phyloP scores from a whole-genome alignment of 805 yeast genomes.

The Ogataea pilisensis region DNA sequence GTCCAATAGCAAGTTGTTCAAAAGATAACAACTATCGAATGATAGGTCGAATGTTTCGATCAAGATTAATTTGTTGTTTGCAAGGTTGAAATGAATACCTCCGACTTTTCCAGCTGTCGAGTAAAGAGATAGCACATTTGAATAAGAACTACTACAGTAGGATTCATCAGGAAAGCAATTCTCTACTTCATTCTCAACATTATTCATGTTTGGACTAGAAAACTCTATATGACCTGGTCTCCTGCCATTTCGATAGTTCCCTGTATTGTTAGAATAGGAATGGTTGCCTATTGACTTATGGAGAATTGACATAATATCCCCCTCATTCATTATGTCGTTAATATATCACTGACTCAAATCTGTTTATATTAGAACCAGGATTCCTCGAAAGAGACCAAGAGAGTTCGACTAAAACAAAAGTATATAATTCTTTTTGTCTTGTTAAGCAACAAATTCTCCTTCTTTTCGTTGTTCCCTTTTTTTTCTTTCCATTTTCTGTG shows the following conservation, averaged over 20 bases:
- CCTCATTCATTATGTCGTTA: neutral
- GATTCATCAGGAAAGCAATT: neutral
- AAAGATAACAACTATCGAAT: neutral
- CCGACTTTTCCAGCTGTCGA: neutral
- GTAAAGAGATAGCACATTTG: neutral
- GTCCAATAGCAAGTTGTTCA: constrained; percentile 1
- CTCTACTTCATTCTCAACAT: neutral
- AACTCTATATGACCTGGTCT: too few relatives aligned
- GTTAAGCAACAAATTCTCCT: too few relatives aligned
- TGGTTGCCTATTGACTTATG: constrained; percentile 1
- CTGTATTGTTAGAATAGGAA: neutral
- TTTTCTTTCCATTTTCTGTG: neutral
- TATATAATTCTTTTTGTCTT: too few relatives aligned
- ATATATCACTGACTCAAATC: too few relatives aligned
- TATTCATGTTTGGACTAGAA: too few relatives aligned
- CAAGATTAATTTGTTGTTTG: neutral
- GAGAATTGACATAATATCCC: neutral
- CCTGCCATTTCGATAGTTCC: neutral
- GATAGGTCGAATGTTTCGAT: constrained; percentile 6
- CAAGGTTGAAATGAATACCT: constrained; percentile 2
- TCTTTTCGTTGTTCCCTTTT: neutral
- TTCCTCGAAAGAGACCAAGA: too few relatives aligned
- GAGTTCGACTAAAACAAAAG: too few relatives aligned
- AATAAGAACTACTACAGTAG: neutral
- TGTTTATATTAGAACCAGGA: too few relatives aligned